Evolutionary conservation across 768 basidiomycete species (phyloP).

Genomic region (Grammothele lineata): DNA sequence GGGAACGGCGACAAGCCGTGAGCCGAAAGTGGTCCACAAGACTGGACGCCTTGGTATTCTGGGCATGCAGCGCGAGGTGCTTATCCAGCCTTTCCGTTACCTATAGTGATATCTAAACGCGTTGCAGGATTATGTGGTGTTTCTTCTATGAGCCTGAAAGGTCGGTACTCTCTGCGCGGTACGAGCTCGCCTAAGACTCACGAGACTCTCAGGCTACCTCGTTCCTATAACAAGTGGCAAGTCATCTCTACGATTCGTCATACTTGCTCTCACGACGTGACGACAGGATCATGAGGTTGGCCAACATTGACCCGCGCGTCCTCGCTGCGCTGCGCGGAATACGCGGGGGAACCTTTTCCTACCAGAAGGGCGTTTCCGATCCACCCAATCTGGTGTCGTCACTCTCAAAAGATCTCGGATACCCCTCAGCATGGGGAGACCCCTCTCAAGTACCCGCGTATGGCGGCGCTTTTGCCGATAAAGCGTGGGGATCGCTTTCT

Average conservation of each 20-base stretch:
- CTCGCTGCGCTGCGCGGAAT: slow-evolving; percentile 49
- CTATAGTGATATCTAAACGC: not conserved
- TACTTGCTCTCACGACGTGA: not conserved
- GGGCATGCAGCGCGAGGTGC: slow-evolving; percentile 74
- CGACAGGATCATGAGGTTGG: slow-evolving; percentile 60
- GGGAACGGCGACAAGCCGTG: slow-evolving; percentile 14
- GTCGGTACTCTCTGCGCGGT: too few species aligned
- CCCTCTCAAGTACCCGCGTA: slow-evolving; percentile 54
- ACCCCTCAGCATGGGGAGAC: slow-evolving; percentile 61
- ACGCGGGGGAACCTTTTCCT: slow-evolving; percentile 57
- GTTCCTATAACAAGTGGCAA: slow-evolving; percentile 67
- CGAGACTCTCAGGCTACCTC: slow-evolving; percentile 41
- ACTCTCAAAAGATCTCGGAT: slow-evolving; percentile 53
- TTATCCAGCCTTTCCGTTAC: too few species aligned
- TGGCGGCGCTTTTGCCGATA: slow-evolving; percentile 50
- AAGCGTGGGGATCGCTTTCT: slow-evolving; percentile 52
- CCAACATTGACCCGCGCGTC: slow-evolving; percentile 60
- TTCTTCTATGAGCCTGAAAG: slow-evolving; percentile 75
- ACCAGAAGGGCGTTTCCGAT: slow-evolving; percentile 38
- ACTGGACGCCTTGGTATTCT: slow-evolving; percentile 69
- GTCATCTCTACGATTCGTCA: not conserved
- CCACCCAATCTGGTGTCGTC: slow-evolving; percentile 39
- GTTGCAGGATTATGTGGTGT: slow-evolving; percentile 80
- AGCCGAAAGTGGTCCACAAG: slow-evolving; percentile 33
- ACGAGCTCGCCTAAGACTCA: not conserved